These are phyloP conservation scores for Ilyonectria mors-panacis DNA, from an alignment of 2,329 filamentous ascomycete species.

Conservation along the genomic window DNA sequence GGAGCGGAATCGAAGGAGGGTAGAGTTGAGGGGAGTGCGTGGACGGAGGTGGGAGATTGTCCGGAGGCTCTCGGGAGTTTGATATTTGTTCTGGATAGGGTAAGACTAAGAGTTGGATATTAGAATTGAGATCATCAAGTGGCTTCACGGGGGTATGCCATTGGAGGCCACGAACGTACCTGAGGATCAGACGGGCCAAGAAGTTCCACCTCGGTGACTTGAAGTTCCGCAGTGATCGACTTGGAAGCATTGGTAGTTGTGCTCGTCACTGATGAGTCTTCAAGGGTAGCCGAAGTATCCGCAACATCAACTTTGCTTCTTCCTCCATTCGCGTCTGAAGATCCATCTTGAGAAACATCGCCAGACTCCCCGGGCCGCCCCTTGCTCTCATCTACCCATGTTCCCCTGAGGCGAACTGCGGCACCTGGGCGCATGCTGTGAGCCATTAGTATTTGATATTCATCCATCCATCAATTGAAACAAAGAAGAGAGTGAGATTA, in stretches of 20 bases:
- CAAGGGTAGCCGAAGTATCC: constrained; percentile 14
- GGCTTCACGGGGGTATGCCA: background rate
- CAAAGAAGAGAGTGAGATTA: constrained; percentile 22
- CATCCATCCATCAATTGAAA: constrained; percentile 1
- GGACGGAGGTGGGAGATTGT: constrained; percentile 89
- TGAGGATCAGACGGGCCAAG: constrained; percentile 85
- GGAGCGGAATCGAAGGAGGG: constrained; percentile 87
- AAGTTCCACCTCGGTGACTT: constrained; percentile 77
- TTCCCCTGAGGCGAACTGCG: constrained; percentile 82
- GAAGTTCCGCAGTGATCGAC: constrained; percentile 72
- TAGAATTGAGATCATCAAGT: constrained; percentile 7
- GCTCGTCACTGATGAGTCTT: constrained; percentile 5
- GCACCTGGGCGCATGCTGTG: constrained; percentile 84
- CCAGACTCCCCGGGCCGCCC: constrained; percentile 12
- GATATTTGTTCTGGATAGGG: constrained; percentile 97
- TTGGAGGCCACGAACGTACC: constrained; percentile 64
- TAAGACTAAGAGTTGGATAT: constrained; percentile 73
- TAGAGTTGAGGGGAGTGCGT: constrained; percentile 84
- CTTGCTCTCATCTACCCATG: constrained; percentile 69
- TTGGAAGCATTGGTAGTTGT: constrained; percentile 16
- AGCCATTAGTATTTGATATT: constrained; percentile 46
- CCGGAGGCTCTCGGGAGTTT: constrained; percentile 89
- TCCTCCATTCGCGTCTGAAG: constrained; percentile 1
- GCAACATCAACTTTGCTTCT: constrained; percentile 4
- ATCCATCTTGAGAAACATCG: constrained; percentile 17